Percentiles rank a stretch among this genome's conserved stretches.
Conservation (phyloP, 1,284 basidiomycete species). For the Caloboletus firmus region DNA sequence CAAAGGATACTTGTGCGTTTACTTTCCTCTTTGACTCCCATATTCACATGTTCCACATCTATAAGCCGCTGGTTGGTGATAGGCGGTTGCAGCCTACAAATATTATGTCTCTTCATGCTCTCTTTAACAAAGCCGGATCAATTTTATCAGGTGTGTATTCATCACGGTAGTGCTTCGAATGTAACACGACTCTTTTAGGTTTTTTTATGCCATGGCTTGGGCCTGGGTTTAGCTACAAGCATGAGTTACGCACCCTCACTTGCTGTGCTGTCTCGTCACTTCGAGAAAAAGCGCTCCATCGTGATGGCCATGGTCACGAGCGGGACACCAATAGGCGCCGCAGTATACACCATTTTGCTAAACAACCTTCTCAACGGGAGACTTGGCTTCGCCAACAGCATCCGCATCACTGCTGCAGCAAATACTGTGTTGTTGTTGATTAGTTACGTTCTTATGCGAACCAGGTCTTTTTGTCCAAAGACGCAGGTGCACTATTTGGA, state of each 20-base stretch:
- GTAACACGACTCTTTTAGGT: constrained; percentile 22
- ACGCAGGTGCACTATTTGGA: constrained; percentile 17
- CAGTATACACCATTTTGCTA: constrained; percentile 39
- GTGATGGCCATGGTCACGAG: constrained; percentile 35
- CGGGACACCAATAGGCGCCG: constrained; percentile 37
- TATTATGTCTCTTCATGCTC: constrained; percentile 38
- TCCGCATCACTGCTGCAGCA: constrained; percentile 30
- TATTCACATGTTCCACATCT: not conserved
- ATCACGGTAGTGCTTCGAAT: not conserved
- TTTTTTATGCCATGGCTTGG: constrained; percentile 40
- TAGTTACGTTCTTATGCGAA: constrained; percentile 32
- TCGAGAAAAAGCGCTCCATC: constrained; percentile 31
- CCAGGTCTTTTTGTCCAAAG: constrained; percentile 22
- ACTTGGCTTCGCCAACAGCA: constrained; percentile 30
- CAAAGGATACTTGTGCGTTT: constrained; percentile 35
- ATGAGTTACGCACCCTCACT: constrained; percentile 23
- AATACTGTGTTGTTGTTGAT: constrained; percentile 27
- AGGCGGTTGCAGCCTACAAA: constrained; percentile 29
- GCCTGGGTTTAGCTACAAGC: constrained; percentile 22
- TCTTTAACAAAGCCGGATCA: constrained; percentile 36
- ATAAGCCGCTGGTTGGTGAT: constrained; percentile 30
- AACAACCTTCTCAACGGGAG: constrained; percentile 36
- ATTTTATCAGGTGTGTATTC: constrained; percentile 35
- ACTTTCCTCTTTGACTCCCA: not conserved
- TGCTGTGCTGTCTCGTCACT: constrained; percentile 41